Conservation (phyloP, 2,329 filamentous ascomycete species). For the Exutisphaerella laricina region DNA sequence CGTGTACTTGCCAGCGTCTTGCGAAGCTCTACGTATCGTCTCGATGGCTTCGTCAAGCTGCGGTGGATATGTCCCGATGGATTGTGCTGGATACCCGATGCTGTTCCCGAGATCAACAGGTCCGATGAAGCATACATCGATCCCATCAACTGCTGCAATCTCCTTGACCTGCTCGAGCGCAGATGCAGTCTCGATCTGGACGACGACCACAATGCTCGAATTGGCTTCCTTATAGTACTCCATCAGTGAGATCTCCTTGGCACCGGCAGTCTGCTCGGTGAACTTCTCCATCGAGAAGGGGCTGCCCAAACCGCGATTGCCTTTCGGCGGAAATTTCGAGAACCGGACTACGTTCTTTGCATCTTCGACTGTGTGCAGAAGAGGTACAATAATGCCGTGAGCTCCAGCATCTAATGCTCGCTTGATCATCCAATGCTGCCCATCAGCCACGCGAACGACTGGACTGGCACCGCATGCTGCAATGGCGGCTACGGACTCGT, state of each 20-base stretch:
- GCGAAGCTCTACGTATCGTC: constrained; percentile 47
- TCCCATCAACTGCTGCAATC: constrained; percentile 48
- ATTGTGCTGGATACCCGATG: constrained; percentile 49
- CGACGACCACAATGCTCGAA: constrained; percentile 46
- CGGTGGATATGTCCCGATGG: constrained; percentile 41
- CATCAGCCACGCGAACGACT: constrained; percentile 47
- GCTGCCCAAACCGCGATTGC: constrained; percentile 52
- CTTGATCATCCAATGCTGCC: constrained; percentile 59
- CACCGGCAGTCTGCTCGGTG: constrained; percentile 20
- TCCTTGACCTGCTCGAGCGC: constrained; percentile 40
- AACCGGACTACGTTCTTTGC: constrained; percentile 47
- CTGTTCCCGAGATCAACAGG: constrained; percentile 55
- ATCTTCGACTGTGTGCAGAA: constrained; percentile 36
- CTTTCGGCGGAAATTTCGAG: constrained; percentile 52
- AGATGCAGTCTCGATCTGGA: constrained; percentile 43
- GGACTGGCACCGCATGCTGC: constrained; percentile 41
- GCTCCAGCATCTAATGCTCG: constrained; percentile 55
- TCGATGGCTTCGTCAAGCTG: constrained; percentile 50
- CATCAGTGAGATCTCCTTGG: constrained; percentile 18
- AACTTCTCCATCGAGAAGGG: constrained; percentile 45
- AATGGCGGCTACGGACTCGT: constrained; percentile 50
- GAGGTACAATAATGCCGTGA: constrained; percentile 53
- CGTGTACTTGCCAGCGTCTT: constrained; percentile 48
- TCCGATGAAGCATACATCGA: constrained; percentile 48
- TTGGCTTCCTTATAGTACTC: constrained; percentile 54